Base-by-base conservation (phyloP, 306 rosid genomes). In the Medicago arabica region DNA sequence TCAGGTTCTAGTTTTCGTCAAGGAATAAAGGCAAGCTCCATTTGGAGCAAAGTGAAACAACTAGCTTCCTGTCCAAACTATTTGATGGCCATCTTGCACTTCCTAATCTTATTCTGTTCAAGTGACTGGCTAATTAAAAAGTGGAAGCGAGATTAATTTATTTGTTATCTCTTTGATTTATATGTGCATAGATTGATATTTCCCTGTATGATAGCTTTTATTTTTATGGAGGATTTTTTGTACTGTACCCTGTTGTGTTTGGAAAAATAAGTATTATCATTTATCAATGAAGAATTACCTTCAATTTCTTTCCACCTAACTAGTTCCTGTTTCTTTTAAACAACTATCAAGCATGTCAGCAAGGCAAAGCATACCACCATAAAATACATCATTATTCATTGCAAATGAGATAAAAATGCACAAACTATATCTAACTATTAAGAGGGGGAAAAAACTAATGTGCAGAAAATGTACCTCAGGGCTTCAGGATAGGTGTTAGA, bases 1-100 rank as follows among this genome's bases (percentile, higher is more conserved):
- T 14, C 96, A 92, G 98, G 88, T 88, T 87, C 58, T 80, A 78
- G 87, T 87, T 85, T 90, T 80, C 49, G 39, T 76, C 54, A 65
- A 62, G 83, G 51, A 94, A 91, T 92, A 94, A 94, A 90, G 78
- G 80, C 81, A 86, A 85, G 73, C 89, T 85, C 79, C 78, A 43
- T 70, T 43, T 61, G 77, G 75, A 84, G 72, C 69, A 77, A 55
- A 76, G 75, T 67, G 83, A 82, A 81, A 64, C 72, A 44, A 79
- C 87, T 71, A 85, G 86, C 85, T 83, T 82, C 77, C 74, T 55
- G 78, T 86, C 74, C 80, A 80, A 34, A 73, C 84, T 87, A 80
- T 69, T 73, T 83, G 69, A 82, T 83, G 83, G 86, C 85, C 78
- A 78, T 85, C 80, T 71, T 89, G 36, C 92, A 85, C 69, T 58